Percentiles rank a stretch among this genome's conserved stretches.
These are phyloP conservation scores for Verticillium isaacii DNA, from an alignment of 2,329 filamentous ascomycete genomes.

Conservation along the genomic window DNA sequence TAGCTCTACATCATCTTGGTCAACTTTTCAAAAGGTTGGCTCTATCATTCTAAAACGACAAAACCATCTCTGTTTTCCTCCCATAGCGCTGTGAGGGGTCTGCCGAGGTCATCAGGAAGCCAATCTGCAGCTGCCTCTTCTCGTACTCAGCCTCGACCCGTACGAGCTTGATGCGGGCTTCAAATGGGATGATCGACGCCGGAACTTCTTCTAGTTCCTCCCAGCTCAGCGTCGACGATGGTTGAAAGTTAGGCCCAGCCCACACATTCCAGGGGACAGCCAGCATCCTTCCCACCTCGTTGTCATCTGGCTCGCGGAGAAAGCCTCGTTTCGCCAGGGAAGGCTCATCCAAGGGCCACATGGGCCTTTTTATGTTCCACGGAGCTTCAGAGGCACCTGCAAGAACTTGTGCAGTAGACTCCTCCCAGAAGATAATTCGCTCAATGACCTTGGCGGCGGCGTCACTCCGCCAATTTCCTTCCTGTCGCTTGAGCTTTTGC, in stretches of 20 bases:
- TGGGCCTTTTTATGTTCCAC: no score
- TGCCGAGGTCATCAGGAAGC: no score
- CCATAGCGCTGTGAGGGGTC: no score
- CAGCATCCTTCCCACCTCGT: background rate
- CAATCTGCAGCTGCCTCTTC: no score
- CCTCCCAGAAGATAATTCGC: slow-evolving; percentile 6
- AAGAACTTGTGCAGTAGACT: background rate
- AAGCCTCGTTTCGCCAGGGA: background rate
- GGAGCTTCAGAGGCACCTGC: no score
- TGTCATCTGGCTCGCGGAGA: background rate
- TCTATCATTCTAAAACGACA: background rate
- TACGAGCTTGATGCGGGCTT: no score
- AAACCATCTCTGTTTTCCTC: no score
- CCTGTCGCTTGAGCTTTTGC: slow-evolving; percentile 14
- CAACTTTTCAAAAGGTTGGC: background rate
- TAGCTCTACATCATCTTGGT: background rate
- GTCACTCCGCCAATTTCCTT: slow-evolving; percentile 21
- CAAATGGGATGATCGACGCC: no score
- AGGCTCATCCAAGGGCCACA: no score
- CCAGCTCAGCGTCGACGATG: background rate
- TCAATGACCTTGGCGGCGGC: slow-evolving; percentile 13
- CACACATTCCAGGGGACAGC: background rate
- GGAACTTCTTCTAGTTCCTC: no score
- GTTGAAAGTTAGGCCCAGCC: background rate
- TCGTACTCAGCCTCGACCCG: no score